Base-by-base conservation (phyloP, 2,329 filamentous ascomycete species). In the Calonectria multiphialidica region DNA sequence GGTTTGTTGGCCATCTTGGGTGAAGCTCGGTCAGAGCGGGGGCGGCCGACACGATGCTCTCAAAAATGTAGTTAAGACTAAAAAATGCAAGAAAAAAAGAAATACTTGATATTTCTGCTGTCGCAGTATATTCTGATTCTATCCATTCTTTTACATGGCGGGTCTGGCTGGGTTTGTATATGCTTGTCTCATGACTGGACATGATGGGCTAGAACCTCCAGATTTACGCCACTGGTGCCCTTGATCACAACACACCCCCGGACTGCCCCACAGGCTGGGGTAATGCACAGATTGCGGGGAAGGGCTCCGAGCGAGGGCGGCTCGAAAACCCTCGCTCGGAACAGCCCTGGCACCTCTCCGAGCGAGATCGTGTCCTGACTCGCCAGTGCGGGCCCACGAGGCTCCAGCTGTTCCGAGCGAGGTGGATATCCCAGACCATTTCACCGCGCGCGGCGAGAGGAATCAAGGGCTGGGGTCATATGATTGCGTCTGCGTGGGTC, bases 1-100 rank as follows among this genome's bases (percentile, higher is more conserved):
- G 12, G 33, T 61, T 64, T 33, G 44, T 35, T 57, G 15, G 57
- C 62, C 68, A 70, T 70, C 23, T 47, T 63, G 33, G 15, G 15
- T 12, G 50, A 21, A 7, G 30, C 5, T 23, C 50, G 7, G 15
- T 13, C n/a, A 21, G 30, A 37, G 30, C n/a, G 30, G 10, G 12
- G 33, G 23, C 33, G 4, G 12, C 3, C 18, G 3, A 10, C 8
- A 5, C 5, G 3, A 57, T 35, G 50, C 28, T 55, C 21, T 2
- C n/a, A n/a, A n/a, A n/a, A n/a, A n/a, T n/a, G n/a, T n/a, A n/a
- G n/a, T n/a, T n/a, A n/a, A n/a, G n/a, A 35, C 30, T 30, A 57
- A 16, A 44, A 21, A 33, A n/a, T 5, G n/a, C 7, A 13, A 23
- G 15, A 6, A 8, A 42, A 2, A 44, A 42, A 2, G 16, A 23